Evolutionary conservation across 192 early-diverging fungal species (phyloP).

Genomic region (Chytriomyces sp.): DNA sequence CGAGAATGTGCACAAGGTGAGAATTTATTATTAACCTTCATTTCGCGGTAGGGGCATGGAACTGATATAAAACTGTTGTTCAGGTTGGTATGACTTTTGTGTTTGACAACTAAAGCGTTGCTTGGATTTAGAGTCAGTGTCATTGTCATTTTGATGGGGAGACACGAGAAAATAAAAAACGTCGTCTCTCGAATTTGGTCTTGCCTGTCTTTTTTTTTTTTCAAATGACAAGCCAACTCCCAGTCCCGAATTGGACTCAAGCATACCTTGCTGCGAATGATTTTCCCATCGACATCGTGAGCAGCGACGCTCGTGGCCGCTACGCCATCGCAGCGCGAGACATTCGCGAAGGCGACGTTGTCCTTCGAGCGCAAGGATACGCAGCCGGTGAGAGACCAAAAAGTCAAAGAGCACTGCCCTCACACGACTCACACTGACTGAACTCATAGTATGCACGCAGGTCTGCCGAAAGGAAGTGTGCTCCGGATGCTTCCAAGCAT

Average conservation of each 20-base stretch:
- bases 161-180: too few species aligned
- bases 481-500: not conserved
- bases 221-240: not conserved
- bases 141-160: too few species aligned
- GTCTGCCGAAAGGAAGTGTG: not conserved
- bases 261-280: not conserved
- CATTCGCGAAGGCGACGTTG: slow-evolving; percentile 1
- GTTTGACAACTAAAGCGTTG: slow-evolving; percentile 16
- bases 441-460: not conserved
- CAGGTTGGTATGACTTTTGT: slow-evolving; percentile 20
- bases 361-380: slow-evolving; percentile 10
- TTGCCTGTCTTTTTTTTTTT: not conserved
- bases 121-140: too few species aligned
- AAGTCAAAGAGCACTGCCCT: too few species aligned
- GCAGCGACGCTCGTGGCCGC: not conserved
- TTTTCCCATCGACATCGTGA: slow-evolving; percentile 2
- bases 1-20: slow-evolving; percentile 92
- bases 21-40: too few species aligned
- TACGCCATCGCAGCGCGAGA: slow-evolving; percentile 14
- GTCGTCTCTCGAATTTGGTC: not conserved
- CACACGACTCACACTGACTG: too few species aligned
- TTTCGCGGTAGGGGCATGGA: too few species aligned
- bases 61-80: too few species aligned
- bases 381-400: not conserved
- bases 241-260: not conserved